phyloP scores from a whole-genome alignment of 2,329 filamentous ascomycete species.

The Fusarium lateritium region DNA sequence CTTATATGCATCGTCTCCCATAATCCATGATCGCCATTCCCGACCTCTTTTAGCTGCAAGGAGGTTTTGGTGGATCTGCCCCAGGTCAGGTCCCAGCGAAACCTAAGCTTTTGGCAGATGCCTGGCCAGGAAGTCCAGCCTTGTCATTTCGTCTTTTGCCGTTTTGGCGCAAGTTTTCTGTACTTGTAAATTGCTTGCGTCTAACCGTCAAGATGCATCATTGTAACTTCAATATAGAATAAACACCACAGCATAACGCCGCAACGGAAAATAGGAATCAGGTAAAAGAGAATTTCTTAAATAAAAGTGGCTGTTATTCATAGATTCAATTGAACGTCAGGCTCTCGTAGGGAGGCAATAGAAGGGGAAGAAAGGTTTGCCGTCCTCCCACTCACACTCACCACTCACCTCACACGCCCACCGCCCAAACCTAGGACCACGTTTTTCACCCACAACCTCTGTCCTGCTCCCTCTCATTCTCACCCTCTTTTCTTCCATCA shows the following conservation, averaged over 20 bases:
- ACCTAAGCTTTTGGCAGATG: conserved; percentile 39
- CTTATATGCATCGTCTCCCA: conserved; percentile 23
- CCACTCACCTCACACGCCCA: conserved; percentile 19
- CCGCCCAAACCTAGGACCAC: conserved; percentile 43
- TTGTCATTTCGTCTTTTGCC: conserved; percentile 40
- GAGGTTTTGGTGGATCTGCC: conserved; percentile 42
- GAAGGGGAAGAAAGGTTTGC: conserved; percentile 36
- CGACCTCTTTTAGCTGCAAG: conserved; percentile 41
- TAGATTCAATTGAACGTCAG: conserved; percentile 10
- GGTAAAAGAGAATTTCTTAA: background rate
- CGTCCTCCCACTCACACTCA: conserved; percentile 32
- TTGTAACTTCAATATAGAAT: conserved; percentile 15
- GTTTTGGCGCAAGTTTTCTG: conserved; percentile 35
- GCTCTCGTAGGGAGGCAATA: conserved; percentile 12
- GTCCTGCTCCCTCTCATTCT: conserved; percentile 40
- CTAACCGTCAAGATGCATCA: conserved; percentile 26
- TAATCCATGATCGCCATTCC: conserved; percentile 32
- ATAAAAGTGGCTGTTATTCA: background rate
- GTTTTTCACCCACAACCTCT: conserved; percentile 42
- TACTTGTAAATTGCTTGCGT: conserved; percentile 42
- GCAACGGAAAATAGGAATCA: background rate
- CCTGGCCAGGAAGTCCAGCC: conserved; percentile 24
- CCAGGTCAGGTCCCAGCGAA: conserved; percentile 36
- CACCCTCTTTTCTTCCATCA: conserved; percentile 21
- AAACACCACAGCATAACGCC: background rate